Evolutionary conservation across 768 basidiomycete species (phyloP), one percentile per base, ranked within the genome.

Genomic region (Termitomyces titanicus): DNA sequence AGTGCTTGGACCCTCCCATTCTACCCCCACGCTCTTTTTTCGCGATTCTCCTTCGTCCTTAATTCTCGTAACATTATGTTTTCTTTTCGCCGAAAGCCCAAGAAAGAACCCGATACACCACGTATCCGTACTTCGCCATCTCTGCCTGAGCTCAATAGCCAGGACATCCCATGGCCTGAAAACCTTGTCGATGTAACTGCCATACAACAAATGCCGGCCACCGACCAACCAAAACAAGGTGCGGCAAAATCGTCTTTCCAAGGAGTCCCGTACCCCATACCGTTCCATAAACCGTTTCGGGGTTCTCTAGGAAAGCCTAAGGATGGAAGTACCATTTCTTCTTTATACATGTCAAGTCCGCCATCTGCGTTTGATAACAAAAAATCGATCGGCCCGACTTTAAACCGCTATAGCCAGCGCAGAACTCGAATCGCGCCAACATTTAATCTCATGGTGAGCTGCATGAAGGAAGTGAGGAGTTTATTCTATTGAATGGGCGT

Each of bases 271-370:
- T 71, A 71, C 68, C 75, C 85, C 64, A 86, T 88, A 70, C 79
- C 84, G 62, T 92, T 91, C 79, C 89, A 92, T 71, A 89, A 88
- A 81, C 90, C 90, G 45, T 90, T 89, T 78, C 80, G 86, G 68
- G 70, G 66, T 51, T 72, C 72, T 71, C 63, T 72, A 78, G 77
- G 77, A 68, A 77, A 72, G 62, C 68, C 73, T 44, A 68, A 59
- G 6, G 73, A 77, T 62, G 77, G 76, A 37, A 72, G 67, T 47
- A 70, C 81, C 48, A 92, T 91, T 52, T 89, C 88, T 35, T 78
- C 85, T 6, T 65, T 90, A 66, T 92, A 90, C 62, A 86, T 82
- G 81, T 73, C 82, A 33, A 71, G 68, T 54, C 78, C 83, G 17
- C 85, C 86, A 11, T 77, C 83, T 24, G 76, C 83, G 13, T 89